Percentiles rank a stretch among this genome's conserved stretches.
These are phyloP conservation scores for Xylariaceae sp. DNA, from an alignment of 2,329 filamentous ascomycete species.

Conservation along the genomic window DNA sequence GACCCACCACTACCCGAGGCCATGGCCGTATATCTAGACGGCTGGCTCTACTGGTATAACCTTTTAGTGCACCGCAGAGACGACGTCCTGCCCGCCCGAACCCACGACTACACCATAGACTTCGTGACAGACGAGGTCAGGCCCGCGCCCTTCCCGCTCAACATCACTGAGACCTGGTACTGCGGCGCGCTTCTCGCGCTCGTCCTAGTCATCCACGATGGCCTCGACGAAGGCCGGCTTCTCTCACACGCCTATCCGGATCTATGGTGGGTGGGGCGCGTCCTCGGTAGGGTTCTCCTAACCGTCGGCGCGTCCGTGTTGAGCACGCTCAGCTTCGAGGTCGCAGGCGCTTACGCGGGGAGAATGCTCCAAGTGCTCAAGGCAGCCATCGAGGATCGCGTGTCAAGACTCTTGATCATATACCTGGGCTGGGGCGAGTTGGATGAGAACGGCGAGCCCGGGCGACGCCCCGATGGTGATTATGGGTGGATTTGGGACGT, in stretches of 20 bases:
- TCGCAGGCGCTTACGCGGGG: conserved; percentile 13
- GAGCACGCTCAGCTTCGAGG: conserved; percentile 23
- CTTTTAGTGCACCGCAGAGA: conserved; percentile 18
- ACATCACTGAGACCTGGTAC: conserved; percentile 17
- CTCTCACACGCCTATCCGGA: conserved; percentile 7
- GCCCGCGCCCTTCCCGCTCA: conserved; percentile 20
- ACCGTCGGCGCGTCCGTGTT: conserved; percentile 18
- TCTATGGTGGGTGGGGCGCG: conserved; percentile 12
- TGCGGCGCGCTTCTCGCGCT: conserved; percentile 13
- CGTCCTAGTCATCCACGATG: conserved; percentile 13
- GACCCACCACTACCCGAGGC: neutral
- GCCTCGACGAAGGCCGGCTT: conserved; percentile 15
- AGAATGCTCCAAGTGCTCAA: neutral
- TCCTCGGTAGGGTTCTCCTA: conserved; percentile 12
- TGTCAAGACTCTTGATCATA: conserved; percentile 9
- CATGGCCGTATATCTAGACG: neutral
- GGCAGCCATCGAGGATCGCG: neutral
- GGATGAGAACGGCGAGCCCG: conserved; percentile 8
- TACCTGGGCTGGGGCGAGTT: conserved; percentile 15
- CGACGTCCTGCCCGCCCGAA: neutral
- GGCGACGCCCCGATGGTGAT: conserved; percentile 1
- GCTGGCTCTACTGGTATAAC: conserved; percentile 2
- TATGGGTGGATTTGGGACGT: conserved; percentile 10
- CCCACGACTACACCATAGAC: neutral
- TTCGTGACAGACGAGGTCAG: conserved; percentile 7